Conservation (phyloP, 495 filamentous ascomycete genomes). For the Lepidopterella palustris region DNA sequence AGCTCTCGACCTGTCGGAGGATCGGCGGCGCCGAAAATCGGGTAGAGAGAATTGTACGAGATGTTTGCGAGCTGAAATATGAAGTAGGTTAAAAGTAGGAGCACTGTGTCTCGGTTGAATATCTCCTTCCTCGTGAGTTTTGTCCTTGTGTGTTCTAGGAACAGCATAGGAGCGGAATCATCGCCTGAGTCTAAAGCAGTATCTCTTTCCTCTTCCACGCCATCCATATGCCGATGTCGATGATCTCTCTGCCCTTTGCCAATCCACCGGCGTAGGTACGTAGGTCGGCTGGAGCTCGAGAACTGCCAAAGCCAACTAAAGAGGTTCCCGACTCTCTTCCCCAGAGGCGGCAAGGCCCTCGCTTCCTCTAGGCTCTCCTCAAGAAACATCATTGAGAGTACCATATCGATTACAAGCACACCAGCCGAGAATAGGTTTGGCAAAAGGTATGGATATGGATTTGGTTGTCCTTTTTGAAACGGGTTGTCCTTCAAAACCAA, state of each 20-base stretch:
- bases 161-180: conserved; percentile 34
- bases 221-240: conserved; percentile 16
- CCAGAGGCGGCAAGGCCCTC: conserved; percentile 54
- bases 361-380: conserved; percentile 83
- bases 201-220: conserved; percentile 38
- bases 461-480: conserved; percentile 45
- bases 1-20: conserved; percentile 71
- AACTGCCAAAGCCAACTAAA: conserved; percentile 73
- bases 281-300: conserved; percentile 53
- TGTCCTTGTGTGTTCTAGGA: conserved; percentile 35
- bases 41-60: conserved; percentile 83
- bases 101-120: conserved; percentile 71
- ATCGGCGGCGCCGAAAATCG: conserved; percentile 73
- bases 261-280: conserved; percentile 46
- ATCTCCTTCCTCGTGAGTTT: conserved; percentile 34
- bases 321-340: conserved; percentile 50
- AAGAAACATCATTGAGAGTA: conserved; percentile 67
- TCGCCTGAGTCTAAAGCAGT: conserved; percentile 34
- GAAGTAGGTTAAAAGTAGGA: conserved; percentile 73
- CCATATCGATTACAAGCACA: conserved; percentile 65
- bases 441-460: conserved; percentile 71
- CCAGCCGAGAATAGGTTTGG: conserved; percentile 73
- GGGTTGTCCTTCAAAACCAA: conserved; percentile 57
- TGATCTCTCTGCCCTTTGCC: conserved; percentile 10
- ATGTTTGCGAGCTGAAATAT: conserved; percentile 87